Base-by-base conservation (phyloP, 176 grass and related monocot genomes). In the Oryza officinalis region DNA sequence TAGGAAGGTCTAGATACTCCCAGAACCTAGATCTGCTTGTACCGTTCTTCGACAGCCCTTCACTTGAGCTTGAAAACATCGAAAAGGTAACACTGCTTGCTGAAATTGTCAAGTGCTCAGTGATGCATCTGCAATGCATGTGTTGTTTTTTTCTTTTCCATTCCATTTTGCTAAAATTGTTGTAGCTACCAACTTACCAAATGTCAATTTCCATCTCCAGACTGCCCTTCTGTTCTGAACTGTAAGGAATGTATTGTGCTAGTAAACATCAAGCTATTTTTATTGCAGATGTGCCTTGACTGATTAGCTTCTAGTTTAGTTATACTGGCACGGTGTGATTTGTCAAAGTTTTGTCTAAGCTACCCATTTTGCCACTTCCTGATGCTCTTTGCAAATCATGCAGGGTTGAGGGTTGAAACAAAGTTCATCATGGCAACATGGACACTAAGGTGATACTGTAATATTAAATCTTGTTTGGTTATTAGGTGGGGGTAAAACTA, bases 31-130 rank as follows among this genome's bases (percentile, higher is more conserved):
- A 80, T 3, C 60, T 95, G 80, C 91, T 98, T 1, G 85, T 95
- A 26, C 95, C 92, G 2, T 98, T 98, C 78, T 93, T 98, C 26
- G 85, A 98, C 75, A 81, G 72, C 54, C 92, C 96, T 69, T 92
- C 83, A 2, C 92, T 95, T 18, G 77, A 93, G 28, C 89, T 95
- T 4, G 96, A 95, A 78, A 85, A 67, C 10, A 92, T 95, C 31
- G 80, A 92, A 12, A 94, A 94, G 90, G 90, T 89, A 82, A 57
- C 0, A 4, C 23, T 44, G 22, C 76, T 63, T 27, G 10, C 27
- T 38, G n/a, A 27, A 49, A 26, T 37, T 60, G 49, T 33, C 14
- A 31, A 46, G 10, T 14, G 14, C 13, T 3, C 1, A n/a, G 0
- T 20, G 78, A 69, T 38, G 3, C 37, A 69, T 27, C 47, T 15